Evolutionary conservation across 805 yeast genomes (phyloP).

Genomic region (Candida nitratophila): DNA sequence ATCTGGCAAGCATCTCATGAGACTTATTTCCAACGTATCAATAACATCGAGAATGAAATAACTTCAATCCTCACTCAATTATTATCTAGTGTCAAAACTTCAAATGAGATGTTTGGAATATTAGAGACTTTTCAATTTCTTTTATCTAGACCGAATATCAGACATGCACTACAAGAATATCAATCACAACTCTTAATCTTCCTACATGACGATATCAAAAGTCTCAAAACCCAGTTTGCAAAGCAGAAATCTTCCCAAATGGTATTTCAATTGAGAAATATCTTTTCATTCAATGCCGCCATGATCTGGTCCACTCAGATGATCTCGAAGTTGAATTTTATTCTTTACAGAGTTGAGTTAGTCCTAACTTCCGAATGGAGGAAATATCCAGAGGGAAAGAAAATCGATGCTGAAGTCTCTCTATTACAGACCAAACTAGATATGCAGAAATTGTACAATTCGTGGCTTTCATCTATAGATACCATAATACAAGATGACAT

Average conservation of each 20-base stretch:
- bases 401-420: slow-evolving; percentile 43
- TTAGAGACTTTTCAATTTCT: slow-evolving; percentile 43
- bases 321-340: slow-evolving; percentile 31
- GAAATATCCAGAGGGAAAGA: slow-evolving; percentile 58
- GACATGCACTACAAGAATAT: slow-evolving; percentile 53
- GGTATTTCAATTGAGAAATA: slow-evolving; percentile 33
- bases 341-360: slow-evolving; percentile 38
- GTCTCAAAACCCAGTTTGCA: slow-evolving; percentile 29
- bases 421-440: slow-evolving; percentile 41
- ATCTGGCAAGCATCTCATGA: slow-evolving; percentile 36
- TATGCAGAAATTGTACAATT: slow-evolving; percentile 22
- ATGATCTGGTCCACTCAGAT: slow-evolving; percentile 50
- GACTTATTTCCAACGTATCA: slow-evolving; percentile 34
- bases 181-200: slow-evolving; percentile 43
- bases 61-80: slow-evolving; percentile 31
- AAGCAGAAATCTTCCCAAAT: slow-evolving; percentile 25
- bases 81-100: slow-evolving; percentile 31
- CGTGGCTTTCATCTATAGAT: background rate
- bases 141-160: slow-evolving; percentile 44
- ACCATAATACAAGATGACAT: slow-evolving; percentile 7
- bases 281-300: slow-evolving; percentile 40
- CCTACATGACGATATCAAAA: slow-evolving; percentile 39
- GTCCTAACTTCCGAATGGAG: slow-evolving; percentile 59
- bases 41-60: slow-evolving; percentile 39
- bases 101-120: slow-evolving; percentile 44